Evolutionary conservation across 176 grass and related monocot species (phyloP), one percentile per base, ranked within the genome.

Genomic region (Carex parvula): DNA sequence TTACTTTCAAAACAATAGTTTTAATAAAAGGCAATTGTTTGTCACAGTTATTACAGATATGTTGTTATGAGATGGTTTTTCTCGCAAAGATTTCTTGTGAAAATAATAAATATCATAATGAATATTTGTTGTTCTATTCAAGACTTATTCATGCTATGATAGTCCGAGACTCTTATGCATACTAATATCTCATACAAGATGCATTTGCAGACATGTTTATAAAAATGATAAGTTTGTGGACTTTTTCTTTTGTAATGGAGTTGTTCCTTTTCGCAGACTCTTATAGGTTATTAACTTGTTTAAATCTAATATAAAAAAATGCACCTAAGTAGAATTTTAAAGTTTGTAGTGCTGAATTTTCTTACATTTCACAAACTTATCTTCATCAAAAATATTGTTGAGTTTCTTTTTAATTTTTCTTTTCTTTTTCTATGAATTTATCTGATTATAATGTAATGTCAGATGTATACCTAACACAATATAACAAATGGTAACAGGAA

Each of bases 401-500:
- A 69, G 41, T 1, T 68, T 39, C 5, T 68, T 37, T 68, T 16
- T 68, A 35, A 50, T 30, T 14, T 16, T 15, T 32, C 1, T 54
- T 18, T 76, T 61, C 6, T 21, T 60, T 13, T 55, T 29, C 24
- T 29, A 26, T 76, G 13, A 54, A 75, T 55, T 54, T 21, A 76
- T 5, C 13, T 54, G 42, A 53, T 76, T 15, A 76, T 16, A 0
- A 41, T 69, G 29, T 37, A 17, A 33, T 76, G 24, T 54, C 24
- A 9, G 42, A 77, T 16, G 50, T 32, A 77, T 17, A 77, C 32
- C 73, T 77, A 56, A 77, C 50, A 77, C 20, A 18, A 77, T 32
- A 55, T 48, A 17, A 17, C 22, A 46, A 15, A 33, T 84, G 46
- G 16, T 18, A 71, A 64, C 70, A 99, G 96, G 93, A 50, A 93